These are phyloP conservation scores for Funneliformis mosseae DNA, from an alignment of 192 early-diverging fungal genomes.

Conservation along the genomic window DNA sequence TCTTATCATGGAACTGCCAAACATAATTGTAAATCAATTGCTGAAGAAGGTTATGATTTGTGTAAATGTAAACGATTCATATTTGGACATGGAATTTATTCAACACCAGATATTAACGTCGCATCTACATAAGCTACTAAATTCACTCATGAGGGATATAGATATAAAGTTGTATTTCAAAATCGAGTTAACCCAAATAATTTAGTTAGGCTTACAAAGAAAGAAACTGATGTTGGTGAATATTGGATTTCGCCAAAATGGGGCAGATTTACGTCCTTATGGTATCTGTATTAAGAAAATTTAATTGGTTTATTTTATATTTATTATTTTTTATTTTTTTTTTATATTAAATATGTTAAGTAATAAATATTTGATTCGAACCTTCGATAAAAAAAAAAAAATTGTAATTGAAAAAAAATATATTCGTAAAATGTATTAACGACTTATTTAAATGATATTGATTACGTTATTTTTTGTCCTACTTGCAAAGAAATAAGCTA, in stretches of 20 bases:
- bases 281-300: neutral
- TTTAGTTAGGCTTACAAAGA: neutral
- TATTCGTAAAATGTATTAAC: no score
- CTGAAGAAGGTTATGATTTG: constrained; percentile 22
- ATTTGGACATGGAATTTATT: constrained; percentile 30
- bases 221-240: neutral
- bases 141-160: neutral
- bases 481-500: no score
- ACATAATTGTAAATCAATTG: neutral
- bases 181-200: constrained; percentile 27
- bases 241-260: neutral
- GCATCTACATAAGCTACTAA: neutral
- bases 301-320: no score
- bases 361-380: no score
- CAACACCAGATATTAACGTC: constrained; percentile 20
- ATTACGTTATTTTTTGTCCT: no score
- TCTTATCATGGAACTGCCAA: constrained; percentile 33
- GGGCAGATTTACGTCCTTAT: constrained; percentile 1
- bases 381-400: no score
- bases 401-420: no score
- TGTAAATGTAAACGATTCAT: constrained; percentile 21
- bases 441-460: no score
- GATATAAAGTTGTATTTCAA: constrained; percentile 5
- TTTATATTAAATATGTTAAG: no score
- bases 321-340: no score